Percentiles rank a stretch among this genome's conserved stretches.
Evolutionary conservation across 805 yeast genomes (phyloP).

Genomic region (Lipomyces sp.): DNA sequence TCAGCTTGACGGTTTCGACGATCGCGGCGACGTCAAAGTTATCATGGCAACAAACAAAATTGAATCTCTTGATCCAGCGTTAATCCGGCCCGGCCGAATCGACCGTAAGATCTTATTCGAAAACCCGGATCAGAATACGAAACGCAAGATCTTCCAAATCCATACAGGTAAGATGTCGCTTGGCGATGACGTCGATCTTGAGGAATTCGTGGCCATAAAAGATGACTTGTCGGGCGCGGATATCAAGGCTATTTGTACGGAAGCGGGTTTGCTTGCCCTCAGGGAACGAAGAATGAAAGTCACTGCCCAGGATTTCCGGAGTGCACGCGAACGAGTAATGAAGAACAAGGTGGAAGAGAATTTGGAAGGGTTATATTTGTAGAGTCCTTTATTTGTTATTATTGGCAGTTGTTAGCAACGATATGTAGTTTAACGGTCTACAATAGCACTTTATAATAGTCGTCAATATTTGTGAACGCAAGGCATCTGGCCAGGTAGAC

Average conservation of each 20-base stretch:
- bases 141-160: slow-evolving; percentile 88
- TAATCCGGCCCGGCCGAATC: slow-evolving; percentile 95
- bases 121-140: slow-evolving; percentile 90
- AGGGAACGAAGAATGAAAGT: slow-evolving; percentile 98
- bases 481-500: too few species aligned
- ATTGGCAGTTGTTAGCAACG: background rate
- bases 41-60: slow-evolving; percentile 98
- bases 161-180: slow-evolving; percentile 94
- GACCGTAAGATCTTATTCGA: slow-evolving; percentile 95
- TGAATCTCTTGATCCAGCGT: slow-evolving; percentile 92
- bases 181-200: slow-evolving; percentile 84
- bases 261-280: slow-evolving; percentile 92
- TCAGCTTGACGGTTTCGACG: slow-evolving; percentile 96
- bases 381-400: background rate
- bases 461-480: too few species aligned
- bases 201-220: slow-evolving; percentile 84
- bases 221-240: slow-evolving; percentile 97
- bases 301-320: slow-evolving; percentile 88
- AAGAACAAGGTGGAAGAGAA: slow-evolving; percentile 97
- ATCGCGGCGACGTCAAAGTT: slow-evolving; percentile 95
- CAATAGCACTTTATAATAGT: background rate
- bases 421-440: background rate
- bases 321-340: slow-evolving; percentile 92
- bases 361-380: slow-evolving; percentile 88
- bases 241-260: slow-evolving; percentile 96